Evolutionary conservation across 1,139 yeast genomes (phyloP).

Genomic region (Geotrichum histeridarum): DNA sequence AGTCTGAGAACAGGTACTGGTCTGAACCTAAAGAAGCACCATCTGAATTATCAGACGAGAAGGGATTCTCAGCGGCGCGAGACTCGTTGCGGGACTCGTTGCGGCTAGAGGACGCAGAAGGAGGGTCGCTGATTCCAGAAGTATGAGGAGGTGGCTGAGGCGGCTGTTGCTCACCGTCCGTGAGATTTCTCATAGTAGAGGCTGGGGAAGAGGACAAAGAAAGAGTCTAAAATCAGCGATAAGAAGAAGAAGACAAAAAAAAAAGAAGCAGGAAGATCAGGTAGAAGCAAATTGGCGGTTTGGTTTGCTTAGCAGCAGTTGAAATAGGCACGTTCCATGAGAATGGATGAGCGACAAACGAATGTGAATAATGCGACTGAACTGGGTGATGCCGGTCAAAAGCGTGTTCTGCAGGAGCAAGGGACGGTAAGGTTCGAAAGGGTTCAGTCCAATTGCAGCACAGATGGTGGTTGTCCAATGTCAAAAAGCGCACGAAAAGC

Average conservation of each 20-base stretch:
- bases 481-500: too few species aligned
- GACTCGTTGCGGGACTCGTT: neutral
- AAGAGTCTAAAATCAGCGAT: neutral
- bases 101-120: neutral
- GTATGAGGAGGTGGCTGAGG: neutral
- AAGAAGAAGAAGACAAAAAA: neutral
- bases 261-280: too few species aligned
- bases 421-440: too few species aligned
- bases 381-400: neutral
- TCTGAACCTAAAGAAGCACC: constrained; percentile 18
- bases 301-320: neutral
- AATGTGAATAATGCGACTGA: neutral
- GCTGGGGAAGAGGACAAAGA: neutral
- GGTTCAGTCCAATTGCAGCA: too few species aligned
- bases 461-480: too few species aligned
- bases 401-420: too few species aligned
- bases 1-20: constrained; percentile 6
- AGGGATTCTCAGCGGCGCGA: constrained; percentile 4
- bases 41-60: constrained; percentile 13
- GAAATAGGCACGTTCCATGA: neutral
- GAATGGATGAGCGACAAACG: neutral
- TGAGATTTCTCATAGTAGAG: too few species aligned
- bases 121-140: neutral
- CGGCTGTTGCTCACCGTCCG: neutral
- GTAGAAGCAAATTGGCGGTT: constrained; percentile 5